Evolutionary conservation across 495 filamentous ascomycete species (phyloP).

Genomic region (Thermochaetoides thermophila): DNA sequence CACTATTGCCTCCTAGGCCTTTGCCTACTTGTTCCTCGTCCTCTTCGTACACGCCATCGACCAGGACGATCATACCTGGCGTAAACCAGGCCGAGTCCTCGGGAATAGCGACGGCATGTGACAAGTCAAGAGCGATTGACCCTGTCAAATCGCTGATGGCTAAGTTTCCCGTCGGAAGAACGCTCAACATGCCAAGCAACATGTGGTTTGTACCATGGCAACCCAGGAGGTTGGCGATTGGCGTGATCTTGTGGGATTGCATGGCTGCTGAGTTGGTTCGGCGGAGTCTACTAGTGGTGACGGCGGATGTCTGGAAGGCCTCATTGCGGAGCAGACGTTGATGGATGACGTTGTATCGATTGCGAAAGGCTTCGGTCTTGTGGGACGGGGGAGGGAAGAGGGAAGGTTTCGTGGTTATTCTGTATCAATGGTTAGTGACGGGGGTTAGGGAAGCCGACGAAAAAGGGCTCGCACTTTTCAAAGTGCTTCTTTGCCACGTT

Average conservation of each 20-base stretch:
- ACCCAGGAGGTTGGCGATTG: conserved; percentile 84
- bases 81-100: conserved; percentile 80
- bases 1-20: conserved; percentile 56
- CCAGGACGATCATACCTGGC: conserved; percentile 86
- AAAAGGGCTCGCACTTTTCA: conserved; percentile 38
- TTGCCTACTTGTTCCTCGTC: conserved; percentile 54
- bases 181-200: conserved; percentile 66
- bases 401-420: conserved; percentile 48
- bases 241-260: conserved; percentile 75
- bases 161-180: conserved; percentile 69
- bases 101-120: conserved; percentile 66
- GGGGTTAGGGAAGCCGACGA: too few relatives aligned
- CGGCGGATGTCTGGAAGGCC: conserved; percentile 69
- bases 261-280: conserved; percentile 38
- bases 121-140: conserved; percentile 69
- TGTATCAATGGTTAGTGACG: conserved; percentile 9
- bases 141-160: conserved; percentile 77
- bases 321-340: conserved; percentile 86
- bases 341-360: conserved; percentile 79
- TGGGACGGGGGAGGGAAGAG: conserved; percentile 66
- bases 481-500: conserved; percentile 85
- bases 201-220: conserved; percentile 75
- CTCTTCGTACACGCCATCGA: conserved; percentile 91
- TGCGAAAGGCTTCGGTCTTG: conserved; percentile 74
- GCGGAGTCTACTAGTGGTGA: conserved; percentile 37